Conservation (phyloP, 176 grass and related monocot species). For the Saccharum officinarum region DNA sequence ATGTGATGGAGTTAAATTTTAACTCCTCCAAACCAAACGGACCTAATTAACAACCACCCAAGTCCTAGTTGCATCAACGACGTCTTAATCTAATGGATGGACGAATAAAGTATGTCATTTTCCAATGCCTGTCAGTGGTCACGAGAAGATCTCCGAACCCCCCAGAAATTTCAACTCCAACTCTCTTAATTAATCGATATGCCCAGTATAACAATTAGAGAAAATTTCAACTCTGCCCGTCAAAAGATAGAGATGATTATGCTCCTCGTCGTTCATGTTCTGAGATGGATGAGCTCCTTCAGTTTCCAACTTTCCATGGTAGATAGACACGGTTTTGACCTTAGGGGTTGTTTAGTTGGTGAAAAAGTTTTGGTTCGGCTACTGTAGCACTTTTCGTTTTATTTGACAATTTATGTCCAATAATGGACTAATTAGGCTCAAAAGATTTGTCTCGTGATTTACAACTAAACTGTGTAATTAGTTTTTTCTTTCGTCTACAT, state of each 20-base stretch:
- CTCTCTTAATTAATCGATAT: background rate
- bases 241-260: background rate
- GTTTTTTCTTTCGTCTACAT: too few relatives aligned
- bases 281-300: too few relatives aligned
- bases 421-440: too few relatives aligned
- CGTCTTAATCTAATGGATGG: slow-evolving; percentile 18
- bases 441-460: too few relatives aligned
- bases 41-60: background rate
- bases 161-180: background rate
- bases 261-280: too few relatives aligned
- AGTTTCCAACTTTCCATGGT: background rate
- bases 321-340: background rate
- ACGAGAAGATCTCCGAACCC: background rate
- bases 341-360: too few relatives aligned
- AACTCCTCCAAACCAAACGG: too few relatives aligned
- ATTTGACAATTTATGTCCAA: too few relatives aligned
- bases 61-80: slow-evolving; percentile 25
- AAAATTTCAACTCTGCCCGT: background rate
- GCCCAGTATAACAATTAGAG: background rate
- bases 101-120: background rate
- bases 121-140: background rate
- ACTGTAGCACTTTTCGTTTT: too few relatives aligned
- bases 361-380: too few relatives aligned
- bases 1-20: too few relatives aligned
- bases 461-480: too few relatives aligned